Evolutionary conservation across 169 alveolate species (phyloP).

Genomic region (Eimeria sp.): DNA sequence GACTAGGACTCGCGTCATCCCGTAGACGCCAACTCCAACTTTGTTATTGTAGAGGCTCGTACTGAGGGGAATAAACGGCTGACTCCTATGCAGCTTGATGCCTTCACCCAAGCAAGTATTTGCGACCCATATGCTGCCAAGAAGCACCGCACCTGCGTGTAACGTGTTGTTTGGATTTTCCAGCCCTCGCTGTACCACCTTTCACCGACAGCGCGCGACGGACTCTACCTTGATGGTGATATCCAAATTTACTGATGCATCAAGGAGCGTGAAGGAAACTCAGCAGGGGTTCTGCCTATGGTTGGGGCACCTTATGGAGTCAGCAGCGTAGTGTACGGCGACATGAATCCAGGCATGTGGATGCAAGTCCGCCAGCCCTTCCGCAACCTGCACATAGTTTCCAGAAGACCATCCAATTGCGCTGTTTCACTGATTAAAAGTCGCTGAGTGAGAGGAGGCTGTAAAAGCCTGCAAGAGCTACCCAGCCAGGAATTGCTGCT

Average conservation of each 20-base stretch:
- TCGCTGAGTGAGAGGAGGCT: not conserved
- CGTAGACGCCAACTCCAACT: constrained; percentile 69
- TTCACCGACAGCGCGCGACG: not conserved
- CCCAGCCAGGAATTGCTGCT: not conserved
- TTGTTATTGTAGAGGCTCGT: constrained; percentile 9
- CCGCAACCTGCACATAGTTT: constrained; percentile 1
- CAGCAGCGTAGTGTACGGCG: constrained; percentile 51
- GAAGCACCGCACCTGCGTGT: not conserved
- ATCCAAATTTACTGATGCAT: not conserved
- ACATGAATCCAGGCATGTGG: constrained; percentile 48
- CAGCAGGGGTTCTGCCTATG: not conserved
- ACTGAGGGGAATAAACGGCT: constrained; percentile 1
- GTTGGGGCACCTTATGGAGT: constrained; percentile 7
- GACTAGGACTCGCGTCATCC: constrained; percentile 55
- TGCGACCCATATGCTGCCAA: constrained; percentile 46
- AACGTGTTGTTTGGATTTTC: not conserved
- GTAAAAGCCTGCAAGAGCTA: not conserved
- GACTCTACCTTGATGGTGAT: not conserved
- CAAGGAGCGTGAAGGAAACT: not conserved
- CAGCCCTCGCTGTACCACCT: not conserved
- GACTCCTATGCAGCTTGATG: constrained; percentile 12
- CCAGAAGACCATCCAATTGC: not conserved
- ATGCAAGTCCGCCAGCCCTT: not conserved
- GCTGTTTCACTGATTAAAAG: not conserved
- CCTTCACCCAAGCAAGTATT: constrained; percentile 23